A percentile compares a stretch with the other conserved stretches of the same genome.
These are phyloP conservation scores for Hanseniaspora nectarophila DNA, from an alignment of 805 yeast species.

Conservation along the genomic window DNA sequence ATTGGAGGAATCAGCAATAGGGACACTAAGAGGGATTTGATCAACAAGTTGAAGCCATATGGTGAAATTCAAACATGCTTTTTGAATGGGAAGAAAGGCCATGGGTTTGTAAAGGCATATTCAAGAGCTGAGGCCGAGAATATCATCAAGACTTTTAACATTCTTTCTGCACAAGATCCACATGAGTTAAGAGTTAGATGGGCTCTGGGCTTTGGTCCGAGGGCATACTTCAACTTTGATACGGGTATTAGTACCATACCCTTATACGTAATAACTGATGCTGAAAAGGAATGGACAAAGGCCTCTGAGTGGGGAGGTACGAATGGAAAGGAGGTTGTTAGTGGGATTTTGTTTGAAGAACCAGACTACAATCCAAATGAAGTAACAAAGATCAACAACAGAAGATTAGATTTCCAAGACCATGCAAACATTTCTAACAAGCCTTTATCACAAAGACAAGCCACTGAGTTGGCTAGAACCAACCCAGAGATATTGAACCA, in stretches of 20 bases:
- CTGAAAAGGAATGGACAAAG: constrained; percentile 81
- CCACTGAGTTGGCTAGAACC: constrained; percentile 14
- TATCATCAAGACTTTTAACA: constrained; percentile 58
- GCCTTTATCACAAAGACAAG: constrained; percentile 13
- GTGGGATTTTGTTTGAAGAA: constrained; percentile 82
- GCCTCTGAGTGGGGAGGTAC: constrained; percentile 96
- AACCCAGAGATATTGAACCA: constrained; percentile 12
- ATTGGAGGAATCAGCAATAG: constrained; percentile 83
- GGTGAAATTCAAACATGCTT: constrained; percentile 89
- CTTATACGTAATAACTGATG: constrained; percentile 77
- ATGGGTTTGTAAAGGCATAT: constrained; percentile 90
- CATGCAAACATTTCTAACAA: constrained; percentile 13
- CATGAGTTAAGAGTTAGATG: constrained; percentile 66
- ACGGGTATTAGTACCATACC: constrained; percentile 85
- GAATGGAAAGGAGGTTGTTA: constrained; percentile 67
- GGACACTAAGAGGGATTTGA: constrained; percentile 66
- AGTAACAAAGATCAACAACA: constrained; percentile 7
- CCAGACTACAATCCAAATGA: constrained; percentile 45
- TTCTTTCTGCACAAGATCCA: constrained; percentile 24
- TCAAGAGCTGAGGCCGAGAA: constrained; percentile 85
- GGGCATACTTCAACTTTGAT: constrained; percentile 94
- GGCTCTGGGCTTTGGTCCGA: constrained; percentile 99
- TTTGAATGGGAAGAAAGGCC: constrained; percentile 76
- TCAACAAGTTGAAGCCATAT: constrained; percentile 61
- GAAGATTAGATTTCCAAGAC: constrained; percentile 13